Conservation (phyloP, 1,284 basidiomycete genomes). For the Sutorius eximius region DNA sequence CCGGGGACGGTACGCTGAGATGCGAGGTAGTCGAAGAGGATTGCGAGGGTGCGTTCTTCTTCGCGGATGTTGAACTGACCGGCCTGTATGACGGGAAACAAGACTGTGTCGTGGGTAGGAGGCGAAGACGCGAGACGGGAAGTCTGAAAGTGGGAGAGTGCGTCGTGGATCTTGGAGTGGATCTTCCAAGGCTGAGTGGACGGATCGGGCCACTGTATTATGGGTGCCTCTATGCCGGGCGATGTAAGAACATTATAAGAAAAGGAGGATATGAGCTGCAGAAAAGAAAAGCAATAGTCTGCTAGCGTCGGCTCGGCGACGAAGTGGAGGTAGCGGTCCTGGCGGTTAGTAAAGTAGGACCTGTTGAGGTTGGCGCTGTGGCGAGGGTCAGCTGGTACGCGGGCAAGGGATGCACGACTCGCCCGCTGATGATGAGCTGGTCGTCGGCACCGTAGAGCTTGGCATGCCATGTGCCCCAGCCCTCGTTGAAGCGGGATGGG, state of each 20-base stretch:
- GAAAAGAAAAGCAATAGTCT: constrained; percentile 82
- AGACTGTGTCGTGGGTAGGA: constrained; percentile 47
- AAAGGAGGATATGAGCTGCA: constrained; percentile 69
- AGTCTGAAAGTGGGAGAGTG: constrained; percentile 53
- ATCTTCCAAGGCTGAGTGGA: constrained; percentile 60
- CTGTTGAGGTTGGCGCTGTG: constrained; percentile 90
- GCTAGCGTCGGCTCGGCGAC: constrained; percentile 61
- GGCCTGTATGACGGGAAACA: constrained; percentile 84
- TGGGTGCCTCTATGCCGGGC: constrained; percentile 38
- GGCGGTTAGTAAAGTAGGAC: constrained; percentile 93
- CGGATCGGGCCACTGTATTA: constrained; percentile 58
- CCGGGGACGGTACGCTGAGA: constrained; percentile 14
- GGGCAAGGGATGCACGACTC: constrained; percentile 34
- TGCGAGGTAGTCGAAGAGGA: constrained; percentile 54
- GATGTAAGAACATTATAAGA: constrained; percentile 56
- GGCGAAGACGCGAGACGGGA: constrained; percentile 34
- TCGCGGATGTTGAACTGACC: constrained; percentile 82
- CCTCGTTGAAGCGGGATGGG: constrained; percentile 94
- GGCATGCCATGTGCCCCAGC: constrained; percentile 98
- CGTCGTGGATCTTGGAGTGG: constrained; percentile 49
- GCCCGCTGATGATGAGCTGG: constrained; percentile 92
- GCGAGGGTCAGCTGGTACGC: background rate
- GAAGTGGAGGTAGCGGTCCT: constrained; percentile 92
- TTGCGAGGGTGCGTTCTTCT: constrained; percentile 67
- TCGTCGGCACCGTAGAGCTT: constrained; percentile 96